Base-by-base conservation (phyloP, 1,284 basidiomycete species). In the Malassezia japonica region DNA sequence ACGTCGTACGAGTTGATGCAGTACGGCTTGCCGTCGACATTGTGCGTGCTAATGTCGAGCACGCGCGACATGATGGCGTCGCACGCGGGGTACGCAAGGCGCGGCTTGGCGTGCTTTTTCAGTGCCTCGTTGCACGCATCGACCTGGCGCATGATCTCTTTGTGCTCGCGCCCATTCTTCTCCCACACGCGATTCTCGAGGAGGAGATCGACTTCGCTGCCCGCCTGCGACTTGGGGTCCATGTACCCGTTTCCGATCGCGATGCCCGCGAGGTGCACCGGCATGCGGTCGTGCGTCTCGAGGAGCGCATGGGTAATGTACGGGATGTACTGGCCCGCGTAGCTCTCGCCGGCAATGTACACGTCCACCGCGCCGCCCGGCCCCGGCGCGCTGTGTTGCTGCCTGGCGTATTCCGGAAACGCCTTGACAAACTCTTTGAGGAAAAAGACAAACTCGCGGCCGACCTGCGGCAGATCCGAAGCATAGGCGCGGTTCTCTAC, bases 191-290 rank as follows among this genome's bases (percentile, higher is more conserved):
- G 83, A 44, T 85, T 82, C 57, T 85, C 81, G 48, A 87, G 80
- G 8, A 85, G 83, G 71, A 85, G 95, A 57, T 95, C 87, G 45
- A 90, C 76, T 72, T 89, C 95, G 9, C 88, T 80, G 6, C 87
- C 84, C 72, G 94, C 95, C 76, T 99, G 94, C 52, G 79, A 77
- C 46, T 81, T 79, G 0, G 84, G 85, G 73, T 96, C 91, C 49
- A 95, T 91, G 88, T 90, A 96, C 2, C 91, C 92, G 74, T 98
- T 98, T 8, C 92, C 92, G 50, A 99, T 95, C 0, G 90, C 86
- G 25, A 83, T 76, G 3, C 92, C 94, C 46, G 80, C 80, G 15
- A 98, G 77, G 6, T 72, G 66, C 45, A 69, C 72, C 2, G 78
- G 82, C 28, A 81, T 75, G 34, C 74, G 69, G 33, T 80, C 75